These are phyloP conservation scores for Phytophthora cryptogea DNA, from an alignment of 352 stramenopile genomes.

Conservation along the genomic window DNA sequence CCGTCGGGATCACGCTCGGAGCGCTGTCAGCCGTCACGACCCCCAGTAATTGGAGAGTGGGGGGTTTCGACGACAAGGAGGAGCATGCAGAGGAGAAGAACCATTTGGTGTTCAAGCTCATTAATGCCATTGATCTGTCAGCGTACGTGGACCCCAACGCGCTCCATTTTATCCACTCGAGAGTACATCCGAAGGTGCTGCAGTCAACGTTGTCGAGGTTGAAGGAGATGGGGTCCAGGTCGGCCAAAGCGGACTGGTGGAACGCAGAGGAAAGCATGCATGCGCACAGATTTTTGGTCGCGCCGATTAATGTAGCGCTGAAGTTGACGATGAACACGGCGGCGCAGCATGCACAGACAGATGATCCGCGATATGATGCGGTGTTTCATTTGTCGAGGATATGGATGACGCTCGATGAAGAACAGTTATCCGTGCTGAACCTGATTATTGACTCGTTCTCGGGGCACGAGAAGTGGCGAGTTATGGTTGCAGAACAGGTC, in stretches of 20 bases:
- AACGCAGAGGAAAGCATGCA: conserved; percentile 69
- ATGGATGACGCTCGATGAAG: conserved; percentile 76
- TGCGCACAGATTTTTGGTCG: conserved; percentile 81
- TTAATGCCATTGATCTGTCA: conserved; percentile 86
- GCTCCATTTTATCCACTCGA: conserved; percentile 88
- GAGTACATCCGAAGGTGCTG: conserved; percentile 77
- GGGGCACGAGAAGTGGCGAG: conserved; percentile 74
- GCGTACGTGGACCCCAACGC: conserved; percentile 86
- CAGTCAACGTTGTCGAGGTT: conserved; percentile 73
- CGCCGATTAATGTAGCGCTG: conserved; percentile 79
- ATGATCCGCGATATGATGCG: conserved; percentile 79
- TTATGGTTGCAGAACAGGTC: conserved; percentile 72
- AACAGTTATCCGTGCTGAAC: conserved; percentile 82
- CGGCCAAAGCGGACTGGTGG: conserved; percentile 73
- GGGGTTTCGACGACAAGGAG: conserved; percentile 60
- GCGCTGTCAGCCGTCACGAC: conserved; percentile 87
- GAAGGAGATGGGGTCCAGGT: conserved; percentile 83
- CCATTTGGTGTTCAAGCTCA: conserved; percentile 88
- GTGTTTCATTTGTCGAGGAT: conserved; percentile 83
- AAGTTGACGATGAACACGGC: conserved; percentile 92
- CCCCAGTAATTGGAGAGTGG: conserved; percentile 83
- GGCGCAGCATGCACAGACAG: conserved; percentile 64
- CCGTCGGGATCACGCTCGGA: conserved; percentile 75
- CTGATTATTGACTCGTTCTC: conserved; percentile 75
- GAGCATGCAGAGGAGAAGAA: conserved; percentile 32